Evolutionary conservation across 306 rosid genomes (phyloP), one percentile per base, ranked within the genome.

Genomic region (Purshia tridentata): DNA sequence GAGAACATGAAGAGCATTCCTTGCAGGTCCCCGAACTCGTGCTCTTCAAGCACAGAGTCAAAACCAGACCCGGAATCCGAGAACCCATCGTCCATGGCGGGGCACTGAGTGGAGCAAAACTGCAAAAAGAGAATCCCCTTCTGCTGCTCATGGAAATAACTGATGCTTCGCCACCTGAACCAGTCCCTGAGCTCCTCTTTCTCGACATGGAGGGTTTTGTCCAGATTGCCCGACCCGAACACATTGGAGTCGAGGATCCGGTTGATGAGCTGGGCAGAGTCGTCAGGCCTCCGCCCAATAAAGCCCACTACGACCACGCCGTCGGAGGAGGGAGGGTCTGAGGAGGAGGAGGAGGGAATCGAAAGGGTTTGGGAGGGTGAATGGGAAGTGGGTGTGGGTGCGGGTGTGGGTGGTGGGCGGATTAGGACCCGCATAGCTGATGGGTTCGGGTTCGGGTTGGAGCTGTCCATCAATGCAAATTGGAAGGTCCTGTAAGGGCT

Each of bases 1-100:
- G 91, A 85, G 91, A 93, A 93, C 97, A 93, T 91, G 87, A 91
- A 88, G 40, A 93, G 90, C 92, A 91, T 76, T 79, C 91, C 98
- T 83, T 86, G 92, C 42, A 86, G 92, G 74, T 91, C 96, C 16
- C 91, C 85, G 57, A 79, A 88, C 59, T 89, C 92, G 45, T 81
- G 86, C 74, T 93, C 92, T 70, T 88, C 90, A 11, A 77, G 57
- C 2, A 37, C 87, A 40, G 94, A 81, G 68, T 84, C 96, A 8
- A 77, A 91, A 69, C 86, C 86, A 7, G 80, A 64, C 15, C 84
- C 50, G 3, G 74, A 60, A n/a, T 83, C 91, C 23, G 47, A 20
- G 23, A 57, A 70, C 41, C 79, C 75, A 40, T 11, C 77, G 7
- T 47, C 74, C 69, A 67, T 29, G 23, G 81, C 74, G 11, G 84